Evolutionary conservation across 441 rosid genomes (phyloP).

Genomic region (Pelargonium australe): DNA sequence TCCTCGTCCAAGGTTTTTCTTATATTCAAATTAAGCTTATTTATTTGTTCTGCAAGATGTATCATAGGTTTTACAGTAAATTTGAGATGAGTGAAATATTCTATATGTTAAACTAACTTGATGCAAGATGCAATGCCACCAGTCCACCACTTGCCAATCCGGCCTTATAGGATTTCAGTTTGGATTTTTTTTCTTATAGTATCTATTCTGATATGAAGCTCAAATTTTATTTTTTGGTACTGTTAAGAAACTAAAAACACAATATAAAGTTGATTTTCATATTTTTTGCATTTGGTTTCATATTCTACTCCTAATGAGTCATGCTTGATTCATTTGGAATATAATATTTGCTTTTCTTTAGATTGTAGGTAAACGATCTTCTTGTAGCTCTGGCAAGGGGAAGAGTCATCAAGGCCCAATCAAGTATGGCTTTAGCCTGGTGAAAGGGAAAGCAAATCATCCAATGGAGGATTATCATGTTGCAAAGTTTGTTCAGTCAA

Average conservation of each 20-base stretch:
- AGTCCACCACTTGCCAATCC: neutral
- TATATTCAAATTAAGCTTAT: too few species aligned
- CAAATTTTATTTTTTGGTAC: neutral
- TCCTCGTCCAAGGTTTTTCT: too few species aligned
- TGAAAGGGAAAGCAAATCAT: conserved; percentile 9
- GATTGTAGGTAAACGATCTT: neutral
- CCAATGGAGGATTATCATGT: conserved; percentile 10
- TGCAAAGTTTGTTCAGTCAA: conserved; percentile 4
- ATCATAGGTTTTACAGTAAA: neutral
- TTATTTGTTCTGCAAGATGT: neutral
- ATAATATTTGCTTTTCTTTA: neutral
- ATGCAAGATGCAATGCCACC: neutral
- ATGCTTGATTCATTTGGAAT: neutral
- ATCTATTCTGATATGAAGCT: neutral
- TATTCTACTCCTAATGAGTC: neutral
- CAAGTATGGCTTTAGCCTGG: conserved; percentile 7
- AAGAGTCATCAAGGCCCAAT: conserved; percentile 4
- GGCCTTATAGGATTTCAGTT: neutral
- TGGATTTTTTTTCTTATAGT: neutral
- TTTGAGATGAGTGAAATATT: too few species aligned
- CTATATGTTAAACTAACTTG: neutral
- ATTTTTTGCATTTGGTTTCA: neutral
- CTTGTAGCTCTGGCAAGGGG: conserved; percentile 7
- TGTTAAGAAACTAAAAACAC: neutral
- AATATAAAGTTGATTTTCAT: neutral